phyloP scores from a whole-genome alignment of 1,139 yeast species.

The Scheffersomyces insectosa region DNA sequence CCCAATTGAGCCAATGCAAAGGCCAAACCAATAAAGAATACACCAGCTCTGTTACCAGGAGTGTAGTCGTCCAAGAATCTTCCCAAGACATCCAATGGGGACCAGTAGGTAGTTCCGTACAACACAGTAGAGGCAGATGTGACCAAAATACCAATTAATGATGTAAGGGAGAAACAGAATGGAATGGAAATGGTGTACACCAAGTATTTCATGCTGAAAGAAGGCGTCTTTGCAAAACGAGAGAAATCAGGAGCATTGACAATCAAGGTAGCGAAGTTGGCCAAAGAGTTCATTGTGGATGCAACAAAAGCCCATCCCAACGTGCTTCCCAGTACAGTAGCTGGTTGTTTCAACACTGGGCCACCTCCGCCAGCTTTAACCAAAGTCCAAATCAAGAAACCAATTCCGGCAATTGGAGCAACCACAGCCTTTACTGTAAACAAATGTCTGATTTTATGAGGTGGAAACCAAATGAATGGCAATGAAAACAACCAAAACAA shows the following conservation, averaged over 20 bases:
- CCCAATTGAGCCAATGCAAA: slow-evolving; percentile 87
- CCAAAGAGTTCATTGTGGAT: slow-evolving; percentile 77
- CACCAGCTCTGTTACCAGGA: slow-evolving; percentile 79
- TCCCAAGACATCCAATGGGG: slow-evolving; percentile 76
- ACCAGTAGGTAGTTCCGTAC: slow-evolving; percentile 78
- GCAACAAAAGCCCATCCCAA: slow-evolving; percentile 83
- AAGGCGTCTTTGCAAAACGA: slow-evolving; percentile 63
- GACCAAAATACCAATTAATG: slow-evolving; percentile 83
- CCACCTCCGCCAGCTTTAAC: slow-evolving; percentile 76
- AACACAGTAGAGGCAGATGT: slow-evolving; percentile 75
- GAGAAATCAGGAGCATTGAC: slow-evolving; percentile 90
- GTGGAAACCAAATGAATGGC: slow-evolving; percentile 79
- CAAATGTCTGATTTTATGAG: slow-evolving; percentile 77
- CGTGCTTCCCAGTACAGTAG: slow-evolving; percentile 54
- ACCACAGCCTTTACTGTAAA: slow-evolving; percentile 76
- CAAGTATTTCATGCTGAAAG: slow-evolving; percentile 43
- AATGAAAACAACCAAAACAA: slow-evolving; percentile 75
- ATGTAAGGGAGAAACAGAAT: slow-evolving; percentile 72
- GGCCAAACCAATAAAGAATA: slow-evolving; percentile 73
- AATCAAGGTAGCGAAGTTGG: slow-evolving; percentile 84
- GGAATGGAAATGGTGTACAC: slow-evolving; percentile 67
- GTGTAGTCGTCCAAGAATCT: slow-evolving; percentile 62
- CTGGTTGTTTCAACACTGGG: slow-evolving; percentile 56
- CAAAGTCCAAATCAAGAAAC: slow-evolving; percentile 78
- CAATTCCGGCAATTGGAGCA: slow-evolving; percentile 80